phyloP scores from a whole-genome alignment of 768 basidiomycete species.

The Russula virescens region DNA sequence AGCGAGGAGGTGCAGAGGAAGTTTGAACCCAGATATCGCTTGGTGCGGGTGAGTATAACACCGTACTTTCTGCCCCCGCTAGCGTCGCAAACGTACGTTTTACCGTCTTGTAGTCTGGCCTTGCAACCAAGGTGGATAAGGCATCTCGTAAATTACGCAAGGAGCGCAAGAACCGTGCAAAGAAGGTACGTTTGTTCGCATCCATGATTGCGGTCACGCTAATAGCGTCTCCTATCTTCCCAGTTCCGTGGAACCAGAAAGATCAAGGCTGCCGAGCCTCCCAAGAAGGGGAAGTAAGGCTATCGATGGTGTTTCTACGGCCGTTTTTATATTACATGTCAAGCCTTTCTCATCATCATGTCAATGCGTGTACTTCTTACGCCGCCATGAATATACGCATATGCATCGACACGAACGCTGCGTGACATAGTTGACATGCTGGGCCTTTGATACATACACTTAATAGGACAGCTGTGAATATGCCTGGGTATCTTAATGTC shows the following conservation, averaged over 20 bases:
- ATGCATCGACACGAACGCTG: constrained; percentile 23
- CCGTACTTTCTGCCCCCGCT: background rate
- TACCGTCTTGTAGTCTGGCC: constrained; percentile 47
- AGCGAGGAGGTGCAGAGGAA: constrained; percentile 91
- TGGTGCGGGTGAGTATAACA: constrained; percentile 73
- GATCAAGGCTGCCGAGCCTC: constrained; percentile 83
- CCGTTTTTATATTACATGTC: constrained; percentile 35
- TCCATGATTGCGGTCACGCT: background rate
- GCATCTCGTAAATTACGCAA: constrained; percentile 96
- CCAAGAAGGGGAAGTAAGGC: constrained; percentile 89
- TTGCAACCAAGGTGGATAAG: constrained; percentile 75
- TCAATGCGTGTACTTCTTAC: constrained; percentile 36
- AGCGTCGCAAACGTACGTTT: background rate
- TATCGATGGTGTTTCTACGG: constrained; percentile 28
- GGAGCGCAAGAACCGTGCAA: constrained; percentile 98
- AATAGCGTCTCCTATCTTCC: background rate
- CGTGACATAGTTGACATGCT: constrained; percentile 10
- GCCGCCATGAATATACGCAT: constrained; percentile 33
- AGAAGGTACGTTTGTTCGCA: constrained; percentile 68
- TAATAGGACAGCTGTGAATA: constrained; percentile 15
- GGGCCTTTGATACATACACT: constrained; percentile 10
- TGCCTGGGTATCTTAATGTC: constrained; percentile 21
- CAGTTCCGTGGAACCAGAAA: constrained; percentile 96
- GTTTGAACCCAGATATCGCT: constrained; percentile 94
- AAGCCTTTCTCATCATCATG: constrained; percentile 36